A percentile compares a stretch with the other conserved stretches of the same genome.
phyloP scores from a whole-genome alignment of 176 grass and related monocot species.

The Triticum dicoccoides region DNA sequence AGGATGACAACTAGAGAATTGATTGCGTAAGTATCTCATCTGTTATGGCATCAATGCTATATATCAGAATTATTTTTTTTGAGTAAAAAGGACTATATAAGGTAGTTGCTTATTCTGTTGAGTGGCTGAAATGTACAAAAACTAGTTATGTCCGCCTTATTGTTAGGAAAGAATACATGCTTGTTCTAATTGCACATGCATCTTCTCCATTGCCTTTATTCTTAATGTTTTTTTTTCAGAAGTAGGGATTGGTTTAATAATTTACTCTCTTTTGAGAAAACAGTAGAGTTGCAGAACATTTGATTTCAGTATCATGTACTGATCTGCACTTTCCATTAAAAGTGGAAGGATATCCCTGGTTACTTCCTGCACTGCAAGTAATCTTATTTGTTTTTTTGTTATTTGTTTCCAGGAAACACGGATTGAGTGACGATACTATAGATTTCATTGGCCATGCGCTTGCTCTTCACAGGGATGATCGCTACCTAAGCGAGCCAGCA shows the following conservation, averaged over 20 bases:
- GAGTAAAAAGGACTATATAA: neutral
- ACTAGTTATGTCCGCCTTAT: neutral
- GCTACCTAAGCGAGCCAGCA: constrained; percentile 75
- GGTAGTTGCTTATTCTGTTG: neutral
- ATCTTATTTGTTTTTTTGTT: constrained; percentile 8
- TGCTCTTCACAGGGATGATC: constrained; percentile 88
- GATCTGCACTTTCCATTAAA: neutral
- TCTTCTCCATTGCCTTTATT: neutral
- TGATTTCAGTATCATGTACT: neutral
- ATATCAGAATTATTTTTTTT: neutral
- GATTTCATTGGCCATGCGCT: constrained; percentile 90
- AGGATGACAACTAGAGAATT: constrained; percentile 75
- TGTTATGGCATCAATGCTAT: neutral
- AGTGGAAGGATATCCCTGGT: constrained; percentile 15
- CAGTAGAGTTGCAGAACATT: neutral
- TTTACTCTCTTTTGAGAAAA: neutral
- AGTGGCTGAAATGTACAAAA: constrained; percentile 20
- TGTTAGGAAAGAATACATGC: neutral
- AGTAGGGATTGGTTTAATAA: neutral
- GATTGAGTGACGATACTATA: constrained; percentile 77
- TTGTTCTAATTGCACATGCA: constrained; percentile 9
- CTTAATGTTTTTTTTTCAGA: neutral
- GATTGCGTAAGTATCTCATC: constrained; percentile 55
- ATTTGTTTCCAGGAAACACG: constrained; percentile 62
- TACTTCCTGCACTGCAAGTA: constrained; percentile 14